phyloP scores from a whole-genome alignment of 495 filamentous ascomycete genomes.

The Cercophora sp. region DNA sequence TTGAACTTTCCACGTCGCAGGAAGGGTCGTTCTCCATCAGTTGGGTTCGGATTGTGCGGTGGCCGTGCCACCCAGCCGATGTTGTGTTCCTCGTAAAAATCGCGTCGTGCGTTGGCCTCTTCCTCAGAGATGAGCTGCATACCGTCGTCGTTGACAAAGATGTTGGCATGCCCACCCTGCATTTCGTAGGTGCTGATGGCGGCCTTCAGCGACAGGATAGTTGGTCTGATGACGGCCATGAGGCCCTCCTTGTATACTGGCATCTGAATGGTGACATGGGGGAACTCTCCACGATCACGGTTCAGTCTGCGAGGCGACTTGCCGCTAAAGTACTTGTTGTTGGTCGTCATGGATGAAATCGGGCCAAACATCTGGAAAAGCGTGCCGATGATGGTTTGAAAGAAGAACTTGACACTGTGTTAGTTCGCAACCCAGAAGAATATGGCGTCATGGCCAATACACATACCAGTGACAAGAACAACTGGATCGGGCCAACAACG shows the following conservation, averaged over 20 bases:
- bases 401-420: slow-evolving; percentile 50
- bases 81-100: slow-evolving; percentile 62
- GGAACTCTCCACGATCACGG: slow-evolving; percentile 40
- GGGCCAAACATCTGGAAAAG: slow-evolving; percentile 58
- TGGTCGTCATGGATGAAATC: slow-evolving; percentile 50
- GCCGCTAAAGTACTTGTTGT: slow-evolving; percentile 61
- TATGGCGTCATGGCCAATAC: background rate
- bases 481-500: slow-evolving; percentile 43
- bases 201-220: slow-evolving; percentile 56
- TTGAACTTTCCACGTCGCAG: slow-evolving; percentile 65
- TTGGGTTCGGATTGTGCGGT: slow-evolving; percentile 50
- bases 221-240: slow-evolving; percentile 57
- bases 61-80: slow-evolving; percentile 61
- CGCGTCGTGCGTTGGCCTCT: slow-evolving; percentile 52
- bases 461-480: slow-evolving; percentile 55
- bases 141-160: slow-evolving; percentile 70
- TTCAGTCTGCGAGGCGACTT: slow-evolving; percentile 46
- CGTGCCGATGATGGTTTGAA: slow-evolving; percentile 53
- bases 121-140: slow-evolving; percentile 56
- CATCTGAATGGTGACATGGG: slow-evolving; percentile 71
- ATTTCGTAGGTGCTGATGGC: slow-evolving; percentile 67
- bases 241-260: slow-evolving; percentile 75
- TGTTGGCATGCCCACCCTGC: slow-evolving; percentile 66
- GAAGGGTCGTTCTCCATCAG: slow-evolving; percentile 39
- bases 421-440: background rate